Percentiles rank a stretch among this genome's conserved stretches.
Conservation (phyloP, 169 alveolate genomes). For the Cryptosporidium sp. region DNA sequence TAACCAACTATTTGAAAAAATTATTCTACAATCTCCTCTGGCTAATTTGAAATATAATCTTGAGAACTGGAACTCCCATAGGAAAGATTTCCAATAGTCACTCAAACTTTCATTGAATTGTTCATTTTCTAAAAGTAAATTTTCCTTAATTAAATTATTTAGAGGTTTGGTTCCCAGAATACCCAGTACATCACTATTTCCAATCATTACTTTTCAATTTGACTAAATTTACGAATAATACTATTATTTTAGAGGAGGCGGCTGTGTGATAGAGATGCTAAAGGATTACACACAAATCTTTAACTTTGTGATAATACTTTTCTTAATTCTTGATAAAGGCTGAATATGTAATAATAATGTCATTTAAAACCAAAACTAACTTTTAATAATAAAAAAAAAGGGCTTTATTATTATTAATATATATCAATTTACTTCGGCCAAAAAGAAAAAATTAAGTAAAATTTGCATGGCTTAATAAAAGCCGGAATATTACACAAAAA, state of each 20-base stretch:
- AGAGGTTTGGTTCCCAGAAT: constrained; percentile 36
- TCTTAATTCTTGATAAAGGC: background rate
- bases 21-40: constrained; percentile 64
- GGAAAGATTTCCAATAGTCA: constrained; percentile 59
- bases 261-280: background rate
- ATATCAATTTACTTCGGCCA: background rate
- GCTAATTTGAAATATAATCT: constrained; percentile 47
- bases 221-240: background rate
- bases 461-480: background rate
- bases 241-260: background rate
- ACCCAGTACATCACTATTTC: constrained; percentile 19
- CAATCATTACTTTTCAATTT: constrained; percentile 1
- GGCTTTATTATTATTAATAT: too few relatives aligned
- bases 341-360: background rate
- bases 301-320: background rate
- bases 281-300: background rate
- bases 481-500: background rate
- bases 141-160: constrained; percentile 16
- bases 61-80: constrained; percentile 73
- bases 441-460: background rate
- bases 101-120: constrained; percentile 11
- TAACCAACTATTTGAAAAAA: constrained; percentile 67
- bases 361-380: background rate
- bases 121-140: background rate
- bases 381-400: too few relatives aligned